Base-by-base conservation (phyloP, 1,139 yeast species). In the Suhomyces coccinellae region DNA sequence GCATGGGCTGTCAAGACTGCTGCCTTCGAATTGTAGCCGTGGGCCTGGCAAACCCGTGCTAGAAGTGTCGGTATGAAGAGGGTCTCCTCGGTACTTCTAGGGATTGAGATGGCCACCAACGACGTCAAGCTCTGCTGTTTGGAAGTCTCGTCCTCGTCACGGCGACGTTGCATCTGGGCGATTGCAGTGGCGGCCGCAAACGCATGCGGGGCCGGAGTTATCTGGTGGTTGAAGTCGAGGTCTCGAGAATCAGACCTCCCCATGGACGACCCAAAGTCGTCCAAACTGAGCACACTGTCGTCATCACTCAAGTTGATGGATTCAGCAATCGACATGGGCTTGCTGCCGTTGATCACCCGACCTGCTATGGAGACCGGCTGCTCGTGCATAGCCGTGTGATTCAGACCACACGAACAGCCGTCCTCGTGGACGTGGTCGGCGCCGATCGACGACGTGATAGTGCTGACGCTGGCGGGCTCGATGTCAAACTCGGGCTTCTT, bases 81-180 rank as follows among this genome's bases (percentile, higher is more conserved):
- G 0, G 89, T 85, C 57, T 85, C 95, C 52, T 84, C 91, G 0
- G 93, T 85, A 27, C 86, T 79, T 58, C 95, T 69, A 2, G 93
- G 95, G 14, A 85, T 77, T 0, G 91, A 80, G 48, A 84, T 76
- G 0, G 93, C 87, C 11, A 85, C 89, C 39, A 85, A 67, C 6
- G 80, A 76, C 0, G 91, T 85, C 47, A 85, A 67, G 54, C 68
- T 58, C 63, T 80, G 79, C 51, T 77, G 76, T 48, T 77, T 73
- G 47, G 71, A 69, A 22, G 67, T 58, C 38, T 71, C 77, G 15
- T 55, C 58, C 30, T 61, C 64, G 26, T 55, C 47, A 29, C 54
- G 46, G 13, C 55, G 48, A 32, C 70, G 74, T 48, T 76, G 77
- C 77, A 78, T 73, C 54, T 70, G 78, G 36, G 79, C 84, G 48